phyloP scores from a whole-genome alignment of 2,329 filamentous ascomycete species.

The Fusarium globosum region DNA sequence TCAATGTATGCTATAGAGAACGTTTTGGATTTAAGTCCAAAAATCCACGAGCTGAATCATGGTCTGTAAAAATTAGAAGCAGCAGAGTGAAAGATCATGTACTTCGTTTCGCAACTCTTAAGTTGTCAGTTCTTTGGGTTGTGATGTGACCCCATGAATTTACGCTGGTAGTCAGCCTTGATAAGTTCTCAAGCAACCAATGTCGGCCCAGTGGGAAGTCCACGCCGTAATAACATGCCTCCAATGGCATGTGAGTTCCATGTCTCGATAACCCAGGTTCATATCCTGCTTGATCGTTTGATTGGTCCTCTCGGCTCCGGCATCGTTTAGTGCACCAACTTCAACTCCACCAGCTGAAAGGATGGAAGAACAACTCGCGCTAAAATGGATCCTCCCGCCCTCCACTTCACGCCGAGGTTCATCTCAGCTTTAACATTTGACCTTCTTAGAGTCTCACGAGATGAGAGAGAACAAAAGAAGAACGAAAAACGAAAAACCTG shows the following conservation, averaged over 20 bases:
- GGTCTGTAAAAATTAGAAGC: no score
- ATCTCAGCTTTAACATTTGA: neutral
- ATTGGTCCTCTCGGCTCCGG: neutral
- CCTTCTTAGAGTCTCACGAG: fast-evolving
- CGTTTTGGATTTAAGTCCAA: neutral
- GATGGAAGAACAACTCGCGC: neutral
- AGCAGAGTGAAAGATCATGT: neutral
- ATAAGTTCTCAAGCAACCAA: neutral
- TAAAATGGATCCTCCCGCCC: neutral
- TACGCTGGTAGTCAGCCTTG: neutral
- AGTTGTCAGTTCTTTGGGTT: neutral
- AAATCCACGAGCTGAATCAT: neutral
- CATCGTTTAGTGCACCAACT: neutral
- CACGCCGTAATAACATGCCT: neutral
- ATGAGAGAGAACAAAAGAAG: neutral
- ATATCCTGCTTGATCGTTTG: neutral
- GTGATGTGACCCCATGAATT: neutral
- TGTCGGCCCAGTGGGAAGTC: no score
- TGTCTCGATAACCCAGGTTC: neutral
- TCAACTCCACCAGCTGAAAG: neutral
- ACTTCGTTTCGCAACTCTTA: neutral
- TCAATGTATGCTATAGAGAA: no score
- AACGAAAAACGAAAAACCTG: neutral
- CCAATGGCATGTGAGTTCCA: neutral
- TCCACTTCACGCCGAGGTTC: neutral